These are phyloP conservation scores for Mallotus repandus DNA, from an alignment of 441 rosid species.

Conservation along the genomic window DNA sequence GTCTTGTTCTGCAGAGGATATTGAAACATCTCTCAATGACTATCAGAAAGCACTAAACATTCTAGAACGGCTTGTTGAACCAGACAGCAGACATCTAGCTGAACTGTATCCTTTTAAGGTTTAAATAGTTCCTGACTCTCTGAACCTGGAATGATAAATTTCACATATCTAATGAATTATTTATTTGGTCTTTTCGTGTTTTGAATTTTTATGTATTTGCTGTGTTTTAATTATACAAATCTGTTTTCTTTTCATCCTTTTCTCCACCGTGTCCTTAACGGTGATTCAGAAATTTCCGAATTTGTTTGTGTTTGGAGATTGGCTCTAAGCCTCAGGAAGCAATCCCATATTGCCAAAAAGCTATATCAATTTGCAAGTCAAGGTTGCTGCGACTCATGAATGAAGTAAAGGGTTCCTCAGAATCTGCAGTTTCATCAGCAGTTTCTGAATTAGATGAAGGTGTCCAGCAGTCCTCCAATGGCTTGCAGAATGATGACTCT, in stretches of 20 bases:
- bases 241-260: background rate
- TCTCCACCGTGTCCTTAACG: conserved; percentile 43
- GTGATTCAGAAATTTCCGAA: conserved; percentile 68
- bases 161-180: background rate
- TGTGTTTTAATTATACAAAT: background rate
- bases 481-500: conserved; percentile 37
- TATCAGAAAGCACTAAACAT: conserved; percentile 71
- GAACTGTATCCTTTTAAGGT: conserved; percentile 75
- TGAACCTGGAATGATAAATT: background rate
- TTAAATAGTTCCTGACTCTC: background rate
- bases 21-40: conserved; percentile 84
- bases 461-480: conserved; percentile 56
- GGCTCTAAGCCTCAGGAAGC: conserved; percentile 82
- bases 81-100: conserved; percentile 77
- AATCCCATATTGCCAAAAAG: conserved; percentile 72
- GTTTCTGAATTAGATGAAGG: conserved; percentile 48
- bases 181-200: background rate
- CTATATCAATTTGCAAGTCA: conserved; percentile 70
- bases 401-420: conserved; percentile 53
- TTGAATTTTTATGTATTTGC: background rate
- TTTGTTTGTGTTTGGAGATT: conserved; percentile 80
- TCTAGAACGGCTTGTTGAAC: conserved; percentile 73
- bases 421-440: conserved; percentile 47
- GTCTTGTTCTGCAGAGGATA: conserved; percentile 62
- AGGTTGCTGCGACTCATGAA: conserved; percentile 55